Evolutionary conservation across 306 rosid species (phyloP).

Genomic region (Potentilla sterilis): DNA sequence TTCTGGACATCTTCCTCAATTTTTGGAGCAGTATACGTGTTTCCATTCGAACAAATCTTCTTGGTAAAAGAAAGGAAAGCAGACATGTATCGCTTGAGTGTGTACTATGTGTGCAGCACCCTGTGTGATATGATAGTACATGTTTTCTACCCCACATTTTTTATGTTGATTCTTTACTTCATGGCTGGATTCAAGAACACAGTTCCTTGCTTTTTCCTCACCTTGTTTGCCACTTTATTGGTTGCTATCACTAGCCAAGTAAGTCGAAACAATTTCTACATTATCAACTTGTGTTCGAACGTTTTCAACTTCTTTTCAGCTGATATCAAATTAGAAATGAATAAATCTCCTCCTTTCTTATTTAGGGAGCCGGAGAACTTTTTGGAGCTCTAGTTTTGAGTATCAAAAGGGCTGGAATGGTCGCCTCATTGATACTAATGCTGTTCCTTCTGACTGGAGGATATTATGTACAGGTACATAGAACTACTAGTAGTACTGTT

Average conservation of each 20-base stretch:
- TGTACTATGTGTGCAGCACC: conserved; percentile 85
- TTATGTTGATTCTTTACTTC: conserved; percentile 77
- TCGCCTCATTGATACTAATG: conserved; percentile 84
- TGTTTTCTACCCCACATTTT: conserved; percentile 70
- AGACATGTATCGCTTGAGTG: conserved; percentile 92
- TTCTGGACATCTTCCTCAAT: conserved; percentile 94
- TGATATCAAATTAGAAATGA: background rate
- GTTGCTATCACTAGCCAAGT: conserved; percentile 94
- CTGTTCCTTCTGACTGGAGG: conserved; percentile 93
- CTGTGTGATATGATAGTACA: conserved; percentile 92
- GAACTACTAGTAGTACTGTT: background rate
- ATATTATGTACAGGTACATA: conserved; percentile 81
- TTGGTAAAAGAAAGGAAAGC: conserved; percentile 91
- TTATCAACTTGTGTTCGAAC: background rate
- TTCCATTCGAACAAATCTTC: conserved; percentile 73
- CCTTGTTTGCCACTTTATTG: conserved; percentile 56
- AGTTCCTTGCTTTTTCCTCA: conserved; percentile 63
- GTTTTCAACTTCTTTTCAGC: background rate
- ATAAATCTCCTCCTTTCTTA: conserved; percentile 2
- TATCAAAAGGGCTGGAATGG: conserved; percentile 72
- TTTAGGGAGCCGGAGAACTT: conserved; percentile 88
- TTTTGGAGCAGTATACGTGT: conserved; percentile 85
- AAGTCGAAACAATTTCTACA: conserved; percentile 19
- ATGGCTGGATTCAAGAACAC: conserved; percentile 93
- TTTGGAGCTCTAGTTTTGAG: conserved; percentile 92